Evolutionary conservation across 2,329 filamentous ascomycete species (phyloP), one percentile per base, ranked within the genome.

Genomic region (Lachnellula subtilissima): DNA sequence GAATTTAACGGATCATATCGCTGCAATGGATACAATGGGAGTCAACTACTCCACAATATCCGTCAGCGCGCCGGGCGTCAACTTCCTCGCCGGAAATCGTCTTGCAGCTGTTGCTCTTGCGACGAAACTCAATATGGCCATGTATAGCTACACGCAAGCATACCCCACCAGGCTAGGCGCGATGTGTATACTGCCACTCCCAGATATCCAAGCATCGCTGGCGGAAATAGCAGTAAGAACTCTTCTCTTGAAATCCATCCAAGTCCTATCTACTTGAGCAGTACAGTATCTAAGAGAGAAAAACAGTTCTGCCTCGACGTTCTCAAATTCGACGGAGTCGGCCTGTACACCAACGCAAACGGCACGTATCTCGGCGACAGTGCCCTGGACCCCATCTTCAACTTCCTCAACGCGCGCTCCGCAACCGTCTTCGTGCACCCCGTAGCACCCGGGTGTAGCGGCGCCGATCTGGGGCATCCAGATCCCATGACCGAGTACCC

Each of bases 11-110:
- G 61, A 63, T 9, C 80, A 84, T 37, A 48, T 54, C 22, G 52
- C 52, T 4, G 45, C 81, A 60, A 83, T 83, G 79, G 61, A 74
- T 40, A 64, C 68, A 0, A 63, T 74, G 54, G 74, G 75, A 57
- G 77, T 83, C 54, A 66, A 67, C 6, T 80, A 77, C 63, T 78
- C 78, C 12, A 77, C 82, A 32, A 67, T 84, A n/a, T 81, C 77
- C 61, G 75, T 83, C 63, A 79, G 76, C 6, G 75, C 75, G 0
- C 81, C 81, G 0, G 80, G 79, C 11, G 69, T 70, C 0, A 65
- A 72, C 0, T 68, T 68, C 0, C 70, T 78, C 56, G 62, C 73
- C 50, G 28, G 28, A 9, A 11, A 32, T 49, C 3, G 17, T 14
- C n/a, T n/a, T 17, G 22, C 28, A 12, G 64, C 66, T 48, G 63